Evolutionary conservation across 805 yeast species (phyloP), one percentile per base, ranked within the genome.

Genomic region (Zygosaccharomyces rouxii): DNA sequence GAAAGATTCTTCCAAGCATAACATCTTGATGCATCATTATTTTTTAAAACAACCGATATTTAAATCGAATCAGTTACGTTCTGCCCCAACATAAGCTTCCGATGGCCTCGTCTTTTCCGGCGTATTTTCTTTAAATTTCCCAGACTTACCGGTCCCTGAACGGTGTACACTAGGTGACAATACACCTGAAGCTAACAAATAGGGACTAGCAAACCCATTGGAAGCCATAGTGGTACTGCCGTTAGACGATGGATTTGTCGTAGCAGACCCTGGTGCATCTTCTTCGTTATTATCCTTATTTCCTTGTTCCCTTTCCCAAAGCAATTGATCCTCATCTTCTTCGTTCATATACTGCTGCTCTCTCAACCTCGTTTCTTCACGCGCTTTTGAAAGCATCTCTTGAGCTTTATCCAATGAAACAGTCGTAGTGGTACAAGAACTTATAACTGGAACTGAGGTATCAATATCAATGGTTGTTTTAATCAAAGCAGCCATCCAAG

Each of bases 381-480:
- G 76, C 0, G 96, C 94, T 56, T 83, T 86, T 2, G 87, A 83
- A 58, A 89, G 73, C 66, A 94, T 67, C 59, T 83, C 95, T 67
- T 89, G 95, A 0, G 99, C 99, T 58, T 81, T 83, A 42, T 81
- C 79, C 53, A 94, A 71, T 9, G 96, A 83, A 7, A 94, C 89
- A 0, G 98, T 92, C n/a, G 99, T 98, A 0, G 97, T 89, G 10
- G 86, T 84, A 66, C 96, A 92, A 13, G 97, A 86, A 51, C 96
- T 85, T 7, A 90, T 84, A 1, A 89, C 94, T 0, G 99, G 97
- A 11, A 86, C 88, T 1, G 86, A 69, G 49, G 94, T 97, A 69
- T 94, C 99, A 48, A 95, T 76, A 63, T 94, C 99, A 58, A 94
- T 95, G 0, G 98, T 94, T 0, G 98, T 95, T 51, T 90, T 89